Percentiles rank a stretch among this genome's conserved stretches.
phyloP scores from a whole-genome alignment of 2,329 filamentous ascomycete species.

The Hypocreales sp. region DNA sequence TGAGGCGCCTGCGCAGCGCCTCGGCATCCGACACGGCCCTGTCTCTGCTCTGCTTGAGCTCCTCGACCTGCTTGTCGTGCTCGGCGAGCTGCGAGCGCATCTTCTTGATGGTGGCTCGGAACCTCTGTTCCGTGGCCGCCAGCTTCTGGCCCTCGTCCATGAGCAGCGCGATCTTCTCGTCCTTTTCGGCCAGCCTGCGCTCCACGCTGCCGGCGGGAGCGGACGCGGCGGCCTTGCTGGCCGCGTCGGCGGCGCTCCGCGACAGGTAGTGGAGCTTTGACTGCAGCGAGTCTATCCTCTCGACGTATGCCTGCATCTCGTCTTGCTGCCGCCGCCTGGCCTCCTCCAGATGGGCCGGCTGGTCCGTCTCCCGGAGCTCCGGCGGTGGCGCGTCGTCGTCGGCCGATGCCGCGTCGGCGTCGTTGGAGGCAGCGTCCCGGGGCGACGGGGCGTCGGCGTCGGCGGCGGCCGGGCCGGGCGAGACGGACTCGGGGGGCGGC shows the following conservation, averaged over 20 bases:
- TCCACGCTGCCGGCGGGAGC: conserved; percentile 52
- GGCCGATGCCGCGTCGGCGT: too few species aligned
- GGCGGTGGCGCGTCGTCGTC: not conserved
- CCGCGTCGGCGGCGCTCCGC: conserved; percentile 60
- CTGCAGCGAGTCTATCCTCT: conserved; percentile 83
- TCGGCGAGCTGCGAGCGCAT: conserved; percentile 51
- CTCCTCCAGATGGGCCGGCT: conserved; percentile 9
- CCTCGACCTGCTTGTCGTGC: conserved; percentile 47
- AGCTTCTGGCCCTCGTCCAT: conserved; percentile 88
- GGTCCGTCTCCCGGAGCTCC: not conserved
- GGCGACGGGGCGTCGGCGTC: not conserved
- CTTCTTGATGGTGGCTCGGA: conserved; percentile 71
- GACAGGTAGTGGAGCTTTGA: conserved; percentile 82
- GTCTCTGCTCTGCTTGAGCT: conserved; percentile 43
- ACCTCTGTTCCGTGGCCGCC: conserved; percentile 72
- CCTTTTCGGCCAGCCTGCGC: conserved; percentile 74
- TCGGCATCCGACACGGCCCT: conserved; percentile 37
- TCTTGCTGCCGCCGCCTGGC: conserved; percentile 42
- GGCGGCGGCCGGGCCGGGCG: conserved; percentile 2
- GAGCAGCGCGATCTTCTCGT: conserved; percentile 75
- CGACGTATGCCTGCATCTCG: conserved; percentile 69
- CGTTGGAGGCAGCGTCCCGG: not conserved
- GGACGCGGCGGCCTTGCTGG: conserved; percentile 49
- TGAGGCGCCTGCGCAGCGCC: conserved; percentile 28
- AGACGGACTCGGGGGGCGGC: conserved; percentile 6